Evolutionary conservation across 306 rosid species (phyloP).

Genomic region (Cicer bijugum): DNA sequence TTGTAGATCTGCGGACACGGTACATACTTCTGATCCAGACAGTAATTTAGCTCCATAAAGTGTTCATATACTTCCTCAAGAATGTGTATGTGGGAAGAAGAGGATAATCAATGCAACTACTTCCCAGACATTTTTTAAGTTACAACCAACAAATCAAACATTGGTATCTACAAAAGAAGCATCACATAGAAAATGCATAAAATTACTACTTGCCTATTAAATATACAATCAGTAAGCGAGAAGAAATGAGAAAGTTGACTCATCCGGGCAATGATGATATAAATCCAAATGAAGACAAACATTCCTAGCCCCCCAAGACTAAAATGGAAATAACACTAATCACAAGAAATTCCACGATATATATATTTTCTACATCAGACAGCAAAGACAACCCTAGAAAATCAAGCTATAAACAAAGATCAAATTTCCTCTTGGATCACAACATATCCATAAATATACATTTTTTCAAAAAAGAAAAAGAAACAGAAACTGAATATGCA

Average conservation of each 20-base stretch:
- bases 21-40: slow-evolving; percentile 45
- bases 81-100: slow-evolving; percentile 45
- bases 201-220: neutral
- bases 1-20: slow-evolving; percentile 40
- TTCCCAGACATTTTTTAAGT: slow-evolving; percentile 44
- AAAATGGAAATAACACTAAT: slow-evolving; percentile 17
- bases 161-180: slow-evolving; percentile 68
- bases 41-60: slow-evolving; percentile 41
- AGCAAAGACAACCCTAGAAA: slow-evolving; percentile 14
- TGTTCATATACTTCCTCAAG: slow-evolving; percentile 51
- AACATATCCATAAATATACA: neutral
- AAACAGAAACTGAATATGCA: slow-evolving; percentile 6
- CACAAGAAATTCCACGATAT: slow-evolving; percentile 26
- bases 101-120: slow-evolving; percentile 49
- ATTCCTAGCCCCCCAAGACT: slow-evolving; percentile 18
- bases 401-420: slow-evolving; percentile 21
- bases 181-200: slow-evolving; percentile 33
- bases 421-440: slow-evolving; percentile 15
- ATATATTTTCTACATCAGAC: slow-evolving; percentile 34
- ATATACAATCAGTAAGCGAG: slow-evolving; percentile 3
- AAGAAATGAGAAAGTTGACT: neutral
- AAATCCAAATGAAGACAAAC: neutral
- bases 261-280: neutral
- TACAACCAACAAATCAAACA: slow-evolving; percentile 53
- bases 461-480: neutral